Evolutionary conservation across 805 yeast genomes (phyloP), one percentile per base, ranked within the genome.

Genomic region (Saturnispora quitensis): DNA sequence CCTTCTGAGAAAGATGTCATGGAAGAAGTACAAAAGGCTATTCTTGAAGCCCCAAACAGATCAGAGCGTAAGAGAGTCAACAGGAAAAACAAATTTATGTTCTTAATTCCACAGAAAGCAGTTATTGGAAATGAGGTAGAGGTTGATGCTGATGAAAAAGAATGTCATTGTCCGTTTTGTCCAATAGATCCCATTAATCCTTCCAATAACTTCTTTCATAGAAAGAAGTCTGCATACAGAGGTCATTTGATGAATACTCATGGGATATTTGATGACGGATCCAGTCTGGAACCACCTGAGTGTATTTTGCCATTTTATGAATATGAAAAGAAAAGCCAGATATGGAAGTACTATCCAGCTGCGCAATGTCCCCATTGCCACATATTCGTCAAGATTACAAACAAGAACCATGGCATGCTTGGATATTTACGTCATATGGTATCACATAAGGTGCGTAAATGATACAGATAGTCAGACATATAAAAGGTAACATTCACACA

Each of bases 211-310:
- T 55, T 55, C 33, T 53, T 44, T 44, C 53, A 55, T 36, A 43
- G 58, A 6, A 55, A 55, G 15, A 55, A 55, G 33, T 55, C 58
- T 20, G 44, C 56, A 2, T 55, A 55, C 17, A 50, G 58, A 43
- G 58, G 58, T 3, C 58, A 55, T 38, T 36, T 55, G 45, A 51
- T 55, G 40, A 55, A 55, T 27, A 55, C 58, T 5, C 58, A 55
- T 43, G 58, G 58, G 3, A 48, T 55, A 33, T 53, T 51, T 47
- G 56, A 55, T 15, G 53, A 49, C 28, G 58, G 56, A 5, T 17
- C 33, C 1, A 27, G 15, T 5, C 34, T 43, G 42, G 43, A 49
- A 35, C 5, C 50, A 17, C 56, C 58, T 2, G n/a, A 18, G 17
- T 12, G 15, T 13, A 40, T 48, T 12, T 20, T 34, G n/a, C 33